Evolutionary conservation across 2,329 filamentous ascomycete species (phyloP), one percentile per base, ranked within the genome.

Genomic region (Helotiales sp.): DNA sequence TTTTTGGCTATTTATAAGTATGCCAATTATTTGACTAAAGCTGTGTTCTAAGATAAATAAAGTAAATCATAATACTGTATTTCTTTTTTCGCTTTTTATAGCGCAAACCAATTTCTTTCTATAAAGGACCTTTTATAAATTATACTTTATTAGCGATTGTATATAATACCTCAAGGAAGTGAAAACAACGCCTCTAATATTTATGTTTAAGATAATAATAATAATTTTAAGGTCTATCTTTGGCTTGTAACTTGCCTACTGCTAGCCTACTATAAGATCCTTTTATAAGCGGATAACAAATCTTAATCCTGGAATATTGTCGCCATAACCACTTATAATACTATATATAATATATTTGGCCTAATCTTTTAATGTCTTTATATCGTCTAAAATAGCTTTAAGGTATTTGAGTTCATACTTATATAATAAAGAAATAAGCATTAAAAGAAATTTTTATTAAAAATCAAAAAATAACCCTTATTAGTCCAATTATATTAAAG

Each of bases 361-460:
- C 13, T 17, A 66, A 65, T 65, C 63, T 58, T 65, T 28, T 26
- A 32, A 40, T 13, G 37, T 64, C 22, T 64, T 17, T 64, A 64
- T 64, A 64, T 64, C 28, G 50, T 64, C 4, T 43, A 37, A 37
- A 64, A 40, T 63, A 22, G n/a, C 45, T 24, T 26, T 32, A 40
- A 32, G 47, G 45, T 61, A n/a, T 43, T 65, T n/a, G 13, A 54
- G 24, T 49, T 62, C 15, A 50, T 47, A 66, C 49, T 20, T 63
- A 57, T 63, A 43, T 26, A n/a, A n/a, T n/a, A n/a, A 62, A 62
- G 45, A 54, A n/a, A 52, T 37, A 52, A 62, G 61, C 24, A 20
- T 55, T 63, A 57, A 20, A 63, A 81, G 55, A 90, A 83, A 73
- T 89, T 62, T 61, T 55, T 58, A 24, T 28, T 66, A 62, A 58